A percentile compares a stretch with the other conserved stretches of the same genome.
phyloP scores from a whole-genome alignment of 441 rosid species.

The Adansonia gregorii region DNA sequence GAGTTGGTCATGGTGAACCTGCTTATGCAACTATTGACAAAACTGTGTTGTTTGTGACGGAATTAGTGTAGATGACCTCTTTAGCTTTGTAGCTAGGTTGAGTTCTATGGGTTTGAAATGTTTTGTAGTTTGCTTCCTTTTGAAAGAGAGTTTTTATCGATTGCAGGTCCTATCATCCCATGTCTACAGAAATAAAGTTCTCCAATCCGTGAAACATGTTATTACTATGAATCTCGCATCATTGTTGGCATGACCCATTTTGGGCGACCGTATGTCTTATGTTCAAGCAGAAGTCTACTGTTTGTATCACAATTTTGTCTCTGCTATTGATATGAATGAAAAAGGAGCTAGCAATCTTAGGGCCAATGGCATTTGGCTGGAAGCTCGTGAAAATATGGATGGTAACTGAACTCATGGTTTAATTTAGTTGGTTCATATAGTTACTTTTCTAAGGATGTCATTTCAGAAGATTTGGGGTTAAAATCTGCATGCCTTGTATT shows the following conservation, averaged over 20 bases:
- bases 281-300: no score
- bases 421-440: no score
- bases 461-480: no score
- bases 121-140: not conserved
- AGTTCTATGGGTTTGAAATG: not conserved
- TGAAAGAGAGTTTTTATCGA: not conserved
- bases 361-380: no score
- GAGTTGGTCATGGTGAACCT: not conserved
- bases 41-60: not conserved
- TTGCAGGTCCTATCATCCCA: not conserved
- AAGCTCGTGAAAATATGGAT: no score
- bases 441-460: no score
- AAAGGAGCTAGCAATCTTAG: no score
- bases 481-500: no score
- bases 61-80: not conserved
- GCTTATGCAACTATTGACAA: not conserved
- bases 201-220: not conserved
- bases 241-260: not conserved
- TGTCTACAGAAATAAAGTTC: not conserved
- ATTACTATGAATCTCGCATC: not conserved
- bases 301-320: no score
- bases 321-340: no score
- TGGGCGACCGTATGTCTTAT: no score
- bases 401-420: no score
- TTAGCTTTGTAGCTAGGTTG: not conserved